Base-by-base conservation (phyloP, 495 filamentous ascomycete species). In the Podospora sp. region DNA sequence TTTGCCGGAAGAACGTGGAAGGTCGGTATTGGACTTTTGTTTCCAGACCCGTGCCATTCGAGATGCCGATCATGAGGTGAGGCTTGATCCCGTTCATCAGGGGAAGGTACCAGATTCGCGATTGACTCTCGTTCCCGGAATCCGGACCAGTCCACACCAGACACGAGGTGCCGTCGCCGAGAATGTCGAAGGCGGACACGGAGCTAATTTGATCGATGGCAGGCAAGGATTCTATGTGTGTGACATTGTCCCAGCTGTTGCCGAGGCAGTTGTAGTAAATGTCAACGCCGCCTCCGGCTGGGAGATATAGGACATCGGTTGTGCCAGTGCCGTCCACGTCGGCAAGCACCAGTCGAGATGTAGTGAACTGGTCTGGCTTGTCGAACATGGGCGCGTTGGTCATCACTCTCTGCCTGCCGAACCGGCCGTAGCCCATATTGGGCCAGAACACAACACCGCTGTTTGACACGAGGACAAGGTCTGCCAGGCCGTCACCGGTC, bases 381-480 rank as follows among this genome's bases (percentile, higher is more conserved):
- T 73, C 77, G 2, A 79, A 60, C 1, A 2, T 49, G 0, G 77
- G 78, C 0, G 75, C 21, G 49, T 79, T 73, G 36, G 66, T 68
- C 78, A 82, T 78, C 6, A 52, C 63, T 25, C 80, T 68, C 21
- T 69, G 73, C 0, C 26, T 46, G 0, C 78, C 79, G 61, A 82
- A 82, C 0, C 26, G 0, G 0, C 79, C 79, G 46, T 81, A 72
- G 0, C 79, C 79, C 2, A 71, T 22, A 35, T 74, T 78, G 0
- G 79, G 76, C 76, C 76, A 81, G 63, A 79, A 81, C 51, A 62
- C 69, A 2, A 79, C 56, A 18, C 69, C 62, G 0, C 71, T 69
- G 55, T 73, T 74, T 2, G 62, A 21, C 16, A 81, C 60, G 0
- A 67, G 21, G 0, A 75, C 73, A 6, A 81, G 11, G 58, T 80